Percentiles rank a stretch among this genome's conserved stretches.
Conservation (phyloP, 306 rosid species). For the Acacia acuminata region DNA sequence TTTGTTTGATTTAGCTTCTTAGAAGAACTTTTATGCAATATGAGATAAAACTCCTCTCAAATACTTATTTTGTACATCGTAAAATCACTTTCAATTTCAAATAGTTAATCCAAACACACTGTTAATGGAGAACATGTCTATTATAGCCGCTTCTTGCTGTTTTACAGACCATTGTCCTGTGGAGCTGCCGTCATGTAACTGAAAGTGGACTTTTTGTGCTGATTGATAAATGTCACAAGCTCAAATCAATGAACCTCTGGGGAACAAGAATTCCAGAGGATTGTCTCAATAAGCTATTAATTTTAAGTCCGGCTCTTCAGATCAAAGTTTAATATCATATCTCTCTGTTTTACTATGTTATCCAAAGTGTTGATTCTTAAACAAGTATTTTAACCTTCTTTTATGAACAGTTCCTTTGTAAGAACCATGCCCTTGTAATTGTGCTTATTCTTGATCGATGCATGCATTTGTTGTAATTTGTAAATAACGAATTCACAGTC, state of each 20-base stretch:
- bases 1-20: too few species aligned
- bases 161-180: conserved; percentile 72
- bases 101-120: too few species aligned
- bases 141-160: conserved; percentile 13
- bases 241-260: conserved; percentile 83
- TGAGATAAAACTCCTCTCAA: too few species aligned
- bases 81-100: too few species aligned
- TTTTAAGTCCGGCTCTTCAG: conserved; percentile 62
- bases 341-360: conserved; percentile 24
- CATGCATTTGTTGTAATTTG: background rate
- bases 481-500: background rate
- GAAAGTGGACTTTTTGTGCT: conserved; percentile 71
- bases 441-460: background rate
- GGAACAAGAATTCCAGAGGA: conserved; percentile 82
- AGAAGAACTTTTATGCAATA: too few species aligned
- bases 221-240: conserved; percentile 72
- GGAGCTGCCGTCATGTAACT: conserved; percentile 94
- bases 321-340: conserved; percentile 51
- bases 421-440: background rate
- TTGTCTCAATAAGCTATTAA: conserved; percentile 58
- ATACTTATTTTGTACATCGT: fast-evolving
- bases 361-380: conserved; percentile 19
- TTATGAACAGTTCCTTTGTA: conserved; percentile 34
- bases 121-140: background rate
- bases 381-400: conserved; percentile 16